Conservation (phyloP, 2,329 filamentous ascomycete species). For the Pseudogymnoascus verrucosus region DNA sequence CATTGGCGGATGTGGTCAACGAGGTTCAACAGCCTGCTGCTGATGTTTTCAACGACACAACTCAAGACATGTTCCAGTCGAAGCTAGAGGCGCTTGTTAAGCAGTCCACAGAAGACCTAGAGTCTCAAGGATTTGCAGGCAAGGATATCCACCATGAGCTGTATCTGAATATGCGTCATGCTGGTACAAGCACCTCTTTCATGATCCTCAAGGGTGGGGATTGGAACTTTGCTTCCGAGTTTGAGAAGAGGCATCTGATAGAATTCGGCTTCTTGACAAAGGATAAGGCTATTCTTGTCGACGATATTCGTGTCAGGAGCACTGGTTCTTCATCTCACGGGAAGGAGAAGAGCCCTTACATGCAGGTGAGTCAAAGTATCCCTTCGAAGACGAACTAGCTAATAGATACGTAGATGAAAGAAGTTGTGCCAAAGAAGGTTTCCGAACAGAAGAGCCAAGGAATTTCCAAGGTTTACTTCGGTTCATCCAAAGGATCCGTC, state of each 20-base stretch:
- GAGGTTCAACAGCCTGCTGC: conserved; percentile 73
- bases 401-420: conserved; percentile 36
- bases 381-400: background rate
- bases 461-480: background rate
- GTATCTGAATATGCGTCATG: conserved; percentile 86
- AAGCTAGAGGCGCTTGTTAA: conserved; percentile 72
- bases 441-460: background rate
- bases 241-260: conserved; percentile 75
- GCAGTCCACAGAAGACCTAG: conserved; percentile 57
- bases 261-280: conserved; percentile 84
- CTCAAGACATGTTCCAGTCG: conserved; percentile 48
- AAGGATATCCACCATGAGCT: conserved; percentile 75
- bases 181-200: conserved; percentile 78
- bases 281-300: conserved; percentile 76
- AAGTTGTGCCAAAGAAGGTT: background rate
- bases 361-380: background rate
- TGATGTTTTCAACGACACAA: conserved; percentile 46
- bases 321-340: conserved; percentile 80
- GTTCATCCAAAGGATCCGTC: background rate
- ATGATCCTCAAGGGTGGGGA: conserved; percentile 70
- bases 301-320: conserved; percentile 76
- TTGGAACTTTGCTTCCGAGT: conserved; percentile 75
- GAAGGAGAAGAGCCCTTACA: conserved; percentile 43
- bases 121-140: conserved; percentile 68
- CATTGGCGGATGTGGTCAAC: conserved; percentile 82